Conservation (phyloP, 441 rosid species). For the Adansonia madagascariensis region DNA sequence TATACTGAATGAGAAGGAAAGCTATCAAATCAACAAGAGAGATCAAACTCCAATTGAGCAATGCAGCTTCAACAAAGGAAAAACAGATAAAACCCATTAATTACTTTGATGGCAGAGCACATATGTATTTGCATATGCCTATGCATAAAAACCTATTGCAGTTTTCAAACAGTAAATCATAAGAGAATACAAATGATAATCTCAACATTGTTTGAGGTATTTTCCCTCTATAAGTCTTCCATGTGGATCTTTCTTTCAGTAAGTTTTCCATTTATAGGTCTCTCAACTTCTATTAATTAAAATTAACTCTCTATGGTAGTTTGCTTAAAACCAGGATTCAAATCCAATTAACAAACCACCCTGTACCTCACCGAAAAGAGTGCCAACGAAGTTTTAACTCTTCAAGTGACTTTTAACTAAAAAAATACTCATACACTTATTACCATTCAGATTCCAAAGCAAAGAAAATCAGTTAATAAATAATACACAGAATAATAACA, state of each 20-base stretch:
- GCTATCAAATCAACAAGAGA: constrained; percentile 79
- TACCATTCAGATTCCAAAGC: neutral
- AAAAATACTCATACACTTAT: neutral
- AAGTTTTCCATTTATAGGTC: neutral
- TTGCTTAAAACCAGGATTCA: neutral
- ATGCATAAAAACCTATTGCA: neutral
- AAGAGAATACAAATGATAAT: constrained; percentile 2
- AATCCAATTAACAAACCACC: neutral
- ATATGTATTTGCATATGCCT: neutral
- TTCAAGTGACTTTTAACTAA: constrained; percentile 8
- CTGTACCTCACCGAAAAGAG: neutral
- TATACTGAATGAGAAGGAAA: constrained; percentile 71
- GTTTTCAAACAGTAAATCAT: neutral
- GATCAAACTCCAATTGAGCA: constrained; percentile 82
- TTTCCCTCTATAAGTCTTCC: neutral
- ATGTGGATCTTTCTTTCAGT: neutral
- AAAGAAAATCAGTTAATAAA: neutral
- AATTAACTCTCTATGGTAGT: neutral
- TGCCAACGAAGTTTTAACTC: neutral
- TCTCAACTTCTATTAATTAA: neutral
- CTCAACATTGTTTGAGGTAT: neutral
- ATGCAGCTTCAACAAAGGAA: constrained; percentile 64
- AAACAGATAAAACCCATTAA: constrained; percentile 27
- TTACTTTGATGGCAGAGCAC: constrained; percentile 15
- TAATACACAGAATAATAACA: neutral